Evolutionary conservation across 768 basidiomycete genomes (phyloP), one percentile per base, ranked within the genome.

Genomic region (Auricularia heimuer): DNA sequence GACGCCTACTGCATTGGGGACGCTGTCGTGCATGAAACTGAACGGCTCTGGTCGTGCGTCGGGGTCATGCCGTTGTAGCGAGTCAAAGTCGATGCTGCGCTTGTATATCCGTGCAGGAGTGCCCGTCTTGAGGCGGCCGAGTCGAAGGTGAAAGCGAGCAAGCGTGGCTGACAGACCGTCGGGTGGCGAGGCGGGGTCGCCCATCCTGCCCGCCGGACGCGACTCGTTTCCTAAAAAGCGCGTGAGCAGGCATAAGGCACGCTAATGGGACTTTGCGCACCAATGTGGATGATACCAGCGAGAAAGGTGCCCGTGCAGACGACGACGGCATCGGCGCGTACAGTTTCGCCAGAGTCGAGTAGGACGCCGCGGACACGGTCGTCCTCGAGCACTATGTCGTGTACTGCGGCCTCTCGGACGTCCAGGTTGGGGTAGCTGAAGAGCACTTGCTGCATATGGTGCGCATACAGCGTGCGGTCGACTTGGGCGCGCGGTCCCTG

Each of bases 281-380:
- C 93, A 58, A 96, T 90, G 70, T 95, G 93, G 56, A 94, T 92
- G 76, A 95, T 91, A 11, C 91, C 94, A 2, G 89, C 88, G 33
- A 96, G 81, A 72, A 96, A 96, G 0, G 94, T 96, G 7, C 94
- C 94, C 0, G 93, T 95, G 69, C 92, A 93, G 14, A 96, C 82
- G 35, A 96, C 89, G 11, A 94, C 90, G 68, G 56, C 56, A 29
- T 60, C 56, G 88, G 85, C 3, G 88, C 85, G 70, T 92, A 95
- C 18, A 77, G 76, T 71, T 62, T 93, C 88, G 10, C 91, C 90
- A 3, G 83, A 80, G 37, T 92, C 88, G 61, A 92, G 77, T 69
- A 81, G 81, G 35, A 92, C 84, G n/a, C 91, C 90, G 34, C 56
- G 56, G 16, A 60, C 56, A 8, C 56, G 56, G 24, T 60, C 72